phyloP scores from a whole-genome alignment of 2,329 filamentous ascomycete species.

The Chaetomiaceae sp. region DNA sequence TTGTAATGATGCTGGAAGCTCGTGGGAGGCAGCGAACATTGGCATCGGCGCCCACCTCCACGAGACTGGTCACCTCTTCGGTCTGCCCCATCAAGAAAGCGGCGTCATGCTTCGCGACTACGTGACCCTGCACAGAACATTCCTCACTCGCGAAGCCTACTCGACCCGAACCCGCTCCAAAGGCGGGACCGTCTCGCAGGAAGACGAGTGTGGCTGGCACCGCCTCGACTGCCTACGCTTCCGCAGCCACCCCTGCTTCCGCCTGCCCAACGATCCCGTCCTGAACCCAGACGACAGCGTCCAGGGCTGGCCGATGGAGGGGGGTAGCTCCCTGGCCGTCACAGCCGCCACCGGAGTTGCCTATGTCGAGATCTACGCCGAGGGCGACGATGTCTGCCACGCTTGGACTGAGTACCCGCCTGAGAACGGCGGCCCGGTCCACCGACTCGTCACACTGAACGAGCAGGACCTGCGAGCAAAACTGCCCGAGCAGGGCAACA shows the following conservation, averaged over 20 bases:
- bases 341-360: slow-evolving; percentile 78
- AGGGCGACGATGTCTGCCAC: slow-evolving; percentile 76
- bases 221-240: slow-evolving; percentile 84
- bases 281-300: slow-evolving; percentile 66
- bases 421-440: slow-evolving; percentile 51
- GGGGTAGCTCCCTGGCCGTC: slow-evolving; percentile 62
- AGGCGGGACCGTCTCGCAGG: slow-evolving; percentile 66
- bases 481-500: slow-evolving; percentile 68
- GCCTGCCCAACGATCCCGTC: slow-evolving; percentile 68
- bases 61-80: slow-evolving; percentile 84
- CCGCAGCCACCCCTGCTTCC: slow-evolving; percentile 85
- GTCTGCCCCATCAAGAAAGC: slow-evolving; percentile 81
- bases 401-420: slow-evolving; percentile 76
- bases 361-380: slow-evolving; percentile 75
- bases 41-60: slow-evolving; percentile 91
- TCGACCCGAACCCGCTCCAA: slow-evolving; percentile 82
- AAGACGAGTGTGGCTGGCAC: slow-evolving; percentile 90
- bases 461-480: slow-evolving; percentile 69
- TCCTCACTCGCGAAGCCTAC: slow-evolving; percentile 75
- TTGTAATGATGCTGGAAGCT: slow-evolving; percentile 79
- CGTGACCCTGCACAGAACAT: slow-evolving; percentile 75
- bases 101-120: slow-evolving; percentile 95
- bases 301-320: slow-evolving; percentile 81
- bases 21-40: slow-evolving; percentile 92
- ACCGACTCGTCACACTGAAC: slow-evolving; percentile 67